These are phyloP conservation scores for Trametes punicea DNA, from an alignment of 768 basidiomycete species.

Conservation along the genomic window DNA sequence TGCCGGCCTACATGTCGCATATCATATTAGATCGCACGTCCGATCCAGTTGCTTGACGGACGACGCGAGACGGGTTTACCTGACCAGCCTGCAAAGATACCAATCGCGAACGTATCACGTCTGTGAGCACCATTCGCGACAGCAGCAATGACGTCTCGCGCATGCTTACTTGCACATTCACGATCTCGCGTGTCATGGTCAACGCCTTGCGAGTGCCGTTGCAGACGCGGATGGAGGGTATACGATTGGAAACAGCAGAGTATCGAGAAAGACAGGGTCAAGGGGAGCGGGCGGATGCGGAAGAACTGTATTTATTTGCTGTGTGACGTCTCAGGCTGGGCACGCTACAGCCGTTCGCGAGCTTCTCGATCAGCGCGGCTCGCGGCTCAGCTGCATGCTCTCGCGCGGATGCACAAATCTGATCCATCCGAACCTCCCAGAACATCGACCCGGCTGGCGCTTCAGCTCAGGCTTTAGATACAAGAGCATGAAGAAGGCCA, in stretches of 20 bases:
- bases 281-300: background rate
- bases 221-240: background rate
- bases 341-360: background rate
- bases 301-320: slow-evolving; percentile 3
- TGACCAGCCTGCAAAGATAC: slow-evolving; percentile 59
- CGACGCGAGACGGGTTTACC: slow-evolving; percentile 42
- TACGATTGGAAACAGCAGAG: background rate
- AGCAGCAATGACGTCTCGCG: background rate
- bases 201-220: background rate
- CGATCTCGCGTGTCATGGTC: slow-evolving; percentile 73
- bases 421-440: slow-evolving; percentile 1
- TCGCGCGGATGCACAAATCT: background rate
- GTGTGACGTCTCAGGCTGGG: slow-evolving; percentile 12
- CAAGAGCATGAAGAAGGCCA: background rate
- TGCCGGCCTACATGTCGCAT: slow-evolving; percentile 46
- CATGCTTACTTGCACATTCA: slow-evolving; percentile 67
- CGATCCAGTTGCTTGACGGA: background rate
- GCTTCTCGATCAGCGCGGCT: background rate
- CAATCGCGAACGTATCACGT: background rate
- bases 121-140: background rate
- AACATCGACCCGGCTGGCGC: background rate
- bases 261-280: slow-evolving; percentile 2
- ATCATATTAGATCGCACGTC: background rate
- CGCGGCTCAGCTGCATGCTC: background rate
- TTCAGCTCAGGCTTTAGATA: background rate